Percentiles rank a stretch among this genome's conserved stretches.
phyloP scores from a whole-genome alignment of 129 eudicot genomes.

The Centrapalus pauciflorus region DNA sequence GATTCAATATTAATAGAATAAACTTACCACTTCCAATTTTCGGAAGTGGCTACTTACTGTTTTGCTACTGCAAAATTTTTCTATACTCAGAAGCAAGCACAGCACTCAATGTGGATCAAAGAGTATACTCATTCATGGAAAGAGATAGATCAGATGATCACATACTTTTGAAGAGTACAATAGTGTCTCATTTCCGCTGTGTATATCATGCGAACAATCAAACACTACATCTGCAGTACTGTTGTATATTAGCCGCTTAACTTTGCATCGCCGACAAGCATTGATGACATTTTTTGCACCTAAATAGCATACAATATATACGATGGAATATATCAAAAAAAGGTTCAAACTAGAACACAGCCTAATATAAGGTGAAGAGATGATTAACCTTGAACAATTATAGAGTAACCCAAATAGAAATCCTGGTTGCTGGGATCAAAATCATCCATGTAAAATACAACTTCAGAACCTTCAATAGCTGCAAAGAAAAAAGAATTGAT shows the following conservation, averaged over 20 bases:
- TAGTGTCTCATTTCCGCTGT: slow-evolving; percentile 56
- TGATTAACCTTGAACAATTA: slow-evolving; percentile 75
- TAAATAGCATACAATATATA: slow-evolving; percentile 9
- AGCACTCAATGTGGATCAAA: neutral
- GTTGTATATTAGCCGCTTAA: slow-evolving; percentile 64
- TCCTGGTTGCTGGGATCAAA: slow-evolving; percentile 40
- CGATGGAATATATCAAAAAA: neutral
- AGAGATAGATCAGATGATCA: neutral
- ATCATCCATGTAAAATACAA: slow-evolving; percentile 55
- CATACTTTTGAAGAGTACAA: slow-evolving; percentile 67
- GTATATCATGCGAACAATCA: slow-evolving; percentile 51
- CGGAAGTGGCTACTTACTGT: neutral
- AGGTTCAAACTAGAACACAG: slow-evolving; percentile 10
- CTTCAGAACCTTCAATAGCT: slow-evolving; percentile 76
- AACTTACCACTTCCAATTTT: neutral
- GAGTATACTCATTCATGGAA: neutral
- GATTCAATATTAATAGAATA: neutral
- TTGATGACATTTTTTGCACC: slow-evolving; percentile 74
- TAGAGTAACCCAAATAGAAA: slow-evolving; percentile 52
- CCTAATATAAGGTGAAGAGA: neutral
- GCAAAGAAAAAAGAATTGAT: slow-evolving; percentile 18
- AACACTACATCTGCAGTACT: slow-evolving; percentile 70
- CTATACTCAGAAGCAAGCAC: neutral
- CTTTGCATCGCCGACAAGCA: slow-evolving; percentile 78
- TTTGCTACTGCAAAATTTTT: neutral